These are phyloP conservation scores for Heterobasidion annosum DNA, from an alignment of 1,284 basidiomycete species.

Conservation along the genomic window DNA sequence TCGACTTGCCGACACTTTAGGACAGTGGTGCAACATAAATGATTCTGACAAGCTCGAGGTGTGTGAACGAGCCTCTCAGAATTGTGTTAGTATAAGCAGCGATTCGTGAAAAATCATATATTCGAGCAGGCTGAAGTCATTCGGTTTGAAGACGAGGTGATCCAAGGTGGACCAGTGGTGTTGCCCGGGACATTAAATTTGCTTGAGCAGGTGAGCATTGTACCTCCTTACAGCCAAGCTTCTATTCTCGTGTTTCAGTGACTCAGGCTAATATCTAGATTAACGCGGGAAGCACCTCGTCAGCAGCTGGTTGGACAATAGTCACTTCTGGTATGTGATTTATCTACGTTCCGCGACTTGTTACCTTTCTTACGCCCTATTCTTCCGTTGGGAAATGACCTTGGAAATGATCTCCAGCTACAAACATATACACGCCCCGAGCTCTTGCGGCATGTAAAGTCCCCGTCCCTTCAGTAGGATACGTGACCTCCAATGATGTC, in stretches of 20 bases:
- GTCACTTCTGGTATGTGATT: constrained; percentile 59
- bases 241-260: not conserved
- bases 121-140: constrained; percentile 41
- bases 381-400: too few relatives aligned
- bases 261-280: constrained; percentile 12
- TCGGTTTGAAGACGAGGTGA: constrained; percentile 60
- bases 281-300: constrained; percentile 18
- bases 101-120: too few relatives aligned
- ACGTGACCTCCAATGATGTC: constrained; percentile 73
- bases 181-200: constrained; percentile 46
- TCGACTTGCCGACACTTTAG: constrained; percentile 63
- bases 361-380: not conserved
- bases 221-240: not conserved
- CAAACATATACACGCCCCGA: constrained; percentile 53
- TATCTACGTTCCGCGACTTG: not conserved
- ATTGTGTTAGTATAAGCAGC: not conserved
- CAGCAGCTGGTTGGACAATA: constrained; percentile 55
- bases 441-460: constrained; percentile 55
- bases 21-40: constrained; percentile 54
- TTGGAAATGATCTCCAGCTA: constrained; percentile 32
- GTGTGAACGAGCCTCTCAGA: not conserved
- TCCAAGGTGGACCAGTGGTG: constrained; percentile 44
- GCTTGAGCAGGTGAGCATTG: constrained; percentile 32
- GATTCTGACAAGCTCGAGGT: constrained; percentile 47
- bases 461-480: constrained; percentile 40